Conservation (phyloP, 495 filamentous ascomycete genomes). For the Cladorrhinum samala region DNA sequence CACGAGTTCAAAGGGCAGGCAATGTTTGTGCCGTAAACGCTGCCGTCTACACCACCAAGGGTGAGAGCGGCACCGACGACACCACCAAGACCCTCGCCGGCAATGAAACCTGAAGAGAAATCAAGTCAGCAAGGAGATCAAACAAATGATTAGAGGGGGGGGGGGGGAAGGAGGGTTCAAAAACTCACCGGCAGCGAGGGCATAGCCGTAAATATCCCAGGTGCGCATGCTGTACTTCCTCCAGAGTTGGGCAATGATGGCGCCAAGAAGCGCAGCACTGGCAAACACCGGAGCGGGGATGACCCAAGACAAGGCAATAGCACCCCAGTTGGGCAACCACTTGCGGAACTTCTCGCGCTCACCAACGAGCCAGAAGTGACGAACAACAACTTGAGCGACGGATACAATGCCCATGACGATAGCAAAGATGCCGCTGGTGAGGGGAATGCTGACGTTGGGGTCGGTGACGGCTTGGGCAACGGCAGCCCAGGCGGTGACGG, state of each 20-base stretch:
- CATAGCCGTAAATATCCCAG: slow-evolving; percentile 60
- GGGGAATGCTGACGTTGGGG: slow-evolving; percentile 51
- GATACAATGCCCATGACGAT: slow-evolving; percentile 49
- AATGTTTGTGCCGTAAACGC: slow-evolving; percentile 37
- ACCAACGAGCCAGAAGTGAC: slow-evolving; percentile 51
- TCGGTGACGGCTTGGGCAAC: slow-evolving; percentile 59
- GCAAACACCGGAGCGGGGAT: slow-evolving; percentile 35
- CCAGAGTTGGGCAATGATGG: slow-evolving; percentile 53
- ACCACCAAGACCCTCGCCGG: slow-evolving; percentile 61
- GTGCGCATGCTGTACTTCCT: slow-evolving; percentile 46
- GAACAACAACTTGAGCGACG: slow-evolving; percentile 46
- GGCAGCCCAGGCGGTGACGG: slow-evolving; percentile 60
- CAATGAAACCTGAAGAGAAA: slow-evolving; percentile 46
- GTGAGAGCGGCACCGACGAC: slow-evolving; percentile 54
- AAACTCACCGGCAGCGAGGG: slow-evolving; percentile 50
- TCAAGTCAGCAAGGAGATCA: neutral
- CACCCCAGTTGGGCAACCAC: slow-evolving; percentile 64
- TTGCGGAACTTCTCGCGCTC: slow-evolving; percentile 43
- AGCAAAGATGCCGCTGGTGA: slow-evolving; percentile 49
- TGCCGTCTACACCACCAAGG: slow-evolving; percentile 45
- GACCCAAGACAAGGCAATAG: slow-evolving; percentile 58
- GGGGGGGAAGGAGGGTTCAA: no score
- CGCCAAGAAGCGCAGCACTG: slow-evolving; percentile 53
- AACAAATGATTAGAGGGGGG: neutral
- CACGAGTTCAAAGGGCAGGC: slow-evolving; percentile 40